phyloP scores from a whole-genome alignment of 2,329 filamentous ascomycete genomes.

The Fusarium sp. region DNA sequence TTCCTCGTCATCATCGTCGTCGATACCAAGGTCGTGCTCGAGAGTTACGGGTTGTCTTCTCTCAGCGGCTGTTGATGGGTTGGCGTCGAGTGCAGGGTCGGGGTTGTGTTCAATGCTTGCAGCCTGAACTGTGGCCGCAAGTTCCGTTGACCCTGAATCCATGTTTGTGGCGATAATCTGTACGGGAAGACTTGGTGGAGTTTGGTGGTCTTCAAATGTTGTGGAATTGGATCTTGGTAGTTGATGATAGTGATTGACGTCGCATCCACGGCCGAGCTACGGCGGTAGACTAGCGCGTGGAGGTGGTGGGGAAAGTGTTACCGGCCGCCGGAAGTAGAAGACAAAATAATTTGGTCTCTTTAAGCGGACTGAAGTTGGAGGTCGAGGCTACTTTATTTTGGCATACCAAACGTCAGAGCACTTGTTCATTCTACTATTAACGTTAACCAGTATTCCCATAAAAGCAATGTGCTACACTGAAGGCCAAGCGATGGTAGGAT shows the following conservation, averaged over 20 bases:
- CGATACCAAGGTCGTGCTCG: constrained; percentile 50
- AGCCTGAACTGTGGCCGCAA: constrained; percentile 84
- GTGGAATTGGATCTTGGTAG: neutral
- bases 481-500: neutral
- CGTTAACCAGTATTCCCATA: neutral
- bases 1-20: constrained; percentile 61
- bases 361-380: too few species aligned
- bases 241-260: constrained; percentile 33
- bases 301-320: neutral
- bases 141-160: constrained; percentile 69
- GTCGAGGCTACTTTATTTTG: neutral
- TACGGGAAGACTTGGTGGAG: neutral
- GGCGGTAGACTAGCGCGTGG: constrained; percentile 42
- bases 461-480: neutral
- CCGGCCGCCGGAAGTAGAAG: neutral
- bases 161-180: constrained; percentile 52
- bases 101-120: constrained; percentile 80
- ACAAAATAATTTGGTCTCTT: neutral
- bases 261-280: constrained; percentile 21
- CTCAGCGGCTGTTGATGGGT: constrained; percentile 81
- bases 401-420: accelerated
- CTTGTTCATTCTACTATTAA: neutral
- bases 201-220: neutral
- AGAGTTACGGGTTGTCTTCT: constrained; percentile 55
- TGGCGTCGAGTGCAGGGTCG: constrained; percentile 78